Base-by-base conservation (phyloP, 441 rosid species). In the Syzygium syzygioides region DNA sequence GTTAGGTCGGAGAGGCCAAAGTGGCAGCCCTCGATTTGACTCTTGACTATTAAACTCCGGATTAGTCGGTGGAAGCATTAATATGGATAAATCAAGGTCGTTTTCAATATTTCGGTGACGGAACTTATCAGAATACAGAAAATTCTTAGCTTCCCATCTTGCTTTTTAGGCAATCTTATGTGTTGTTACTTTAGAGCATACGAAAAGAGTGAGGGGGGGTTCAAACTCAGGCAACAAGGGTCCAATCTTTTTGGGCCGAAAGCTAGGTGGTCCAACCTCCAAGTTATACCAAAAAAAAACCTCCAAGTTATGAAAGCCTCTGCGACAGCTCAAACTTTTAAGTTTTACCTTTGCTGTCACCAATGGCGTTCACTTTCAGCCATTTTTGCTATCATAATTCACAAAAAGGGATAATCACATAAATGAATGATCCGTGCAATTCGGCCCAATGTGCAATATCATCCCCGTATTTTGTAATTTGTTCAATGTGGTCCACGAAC, bases 351-450 rank as follows among this genome's bases (percentile, higher is more conserved):
- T 71, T 71, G 80, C 14, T 20, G 48, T 34, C 50, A 3, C 79
- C 3, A 10, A 23, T 68, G 79, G 34, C 4, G 76, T 30, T 64
- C 76, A 30, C 76, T 64, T 64, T 64, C 20, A 18, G 76, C 76
- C 20, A 30, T 64, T 32, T 6, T 32, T 30, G 41, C 76, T 4
- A 66, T 66, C 6, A 66, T 30, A 32, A 66, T 30, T 66, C 11
- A 34, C 23, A 66, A 30, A 30, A 66, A 66, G 76, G 37, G 12
- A 1, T 18, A n/a, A 14, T 30, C 23, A 32, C 2, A 30, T 30
- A 30, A 30, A 17, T 0, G 13, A 30, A 17, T 0, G 13, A 32
- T 66, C 1, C 0, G 6, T 32, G 20, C 6, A 30, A 10, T 64
- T 64, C 30, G 37, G 20, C 15, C 11, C 20, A 15, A 64, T 19